phyloP scores from a whole-genome alignment of 2,329 filamentous ascomycete genomes.

The Penicillium sp. region DNA sequence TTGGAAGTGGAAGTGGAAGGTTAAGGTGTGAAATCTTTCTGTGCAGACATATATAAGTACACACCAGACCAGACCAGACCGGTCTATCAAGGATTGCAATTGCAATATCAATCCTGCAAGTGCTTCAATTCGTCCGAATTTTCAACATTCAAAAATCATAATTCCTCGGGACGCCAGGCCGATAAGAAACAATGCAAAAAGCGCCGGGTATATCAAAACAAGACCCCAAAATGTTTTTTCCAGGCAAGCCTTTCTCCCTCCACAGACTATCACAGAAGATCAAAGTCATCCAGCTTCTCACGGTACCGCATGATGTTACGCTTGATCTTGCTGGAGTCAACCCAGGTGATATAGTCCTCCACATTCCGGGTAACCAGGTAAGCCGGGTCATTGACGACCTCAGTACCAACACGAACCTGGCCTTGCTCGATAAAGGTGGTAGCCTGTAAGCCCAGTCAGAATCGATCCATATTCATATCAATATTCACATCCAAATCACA shows the following conservation, averaged over 20 bases:
- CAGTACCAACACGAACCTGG: slow-evolving; percentile 86
- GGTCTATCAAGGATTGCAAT: neutral
- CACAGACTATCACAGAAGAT: slow-evolving; percentile 64
- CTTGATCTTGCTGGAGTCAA: slow-evolving; percentile 96
- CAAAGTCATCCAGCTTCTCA: slow-evolving; percentile 94
- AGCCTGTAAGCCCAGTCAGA: slow-evolving; percentile 29
- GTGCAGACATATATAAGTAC: neutral
- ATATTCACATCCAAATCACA: slow-evolving; percentile 2
- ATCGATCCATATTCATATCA: neutral
- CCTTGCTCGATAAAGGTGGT: slow-evolving; percentile 87
- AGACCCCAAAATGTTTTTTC: slow-evolving; percentile 24
- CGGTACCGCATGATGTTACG: slow-evolving; percentile 91
- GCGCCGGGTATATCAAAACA: slow-evolving; percentile 27
- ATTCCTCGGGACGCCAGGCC: slow-evolving; percentile 13
- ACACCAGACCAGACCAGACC: neutral
- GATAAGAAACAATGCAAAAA: slow-evolving; percentile 20
- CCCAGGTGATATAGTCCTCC: slow-evolving; percentile 97
- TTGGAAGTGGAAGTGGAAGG: slow-evolving; percentile 41
- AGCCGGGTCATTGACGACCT: slow-evolving; percentile 85
- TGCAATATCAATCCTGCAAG: neutral
- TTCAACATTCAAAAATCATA: slow-evolving; percentile 5
- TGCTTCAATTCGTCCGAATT: neutral
- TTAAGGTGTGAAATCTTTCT: slow-evolving; percentile 28
- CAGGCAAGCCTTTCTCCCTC: slow-evolving; percentile 3
- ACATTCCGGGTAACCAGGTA: slow-evolving; percentile 85